A percentile compares a stretch with the other conserved stretches of the same genome.
phyloP scores from a whole-genome alignment of 176 grass and related monocot species.

The Avena eriantha region DNA sequence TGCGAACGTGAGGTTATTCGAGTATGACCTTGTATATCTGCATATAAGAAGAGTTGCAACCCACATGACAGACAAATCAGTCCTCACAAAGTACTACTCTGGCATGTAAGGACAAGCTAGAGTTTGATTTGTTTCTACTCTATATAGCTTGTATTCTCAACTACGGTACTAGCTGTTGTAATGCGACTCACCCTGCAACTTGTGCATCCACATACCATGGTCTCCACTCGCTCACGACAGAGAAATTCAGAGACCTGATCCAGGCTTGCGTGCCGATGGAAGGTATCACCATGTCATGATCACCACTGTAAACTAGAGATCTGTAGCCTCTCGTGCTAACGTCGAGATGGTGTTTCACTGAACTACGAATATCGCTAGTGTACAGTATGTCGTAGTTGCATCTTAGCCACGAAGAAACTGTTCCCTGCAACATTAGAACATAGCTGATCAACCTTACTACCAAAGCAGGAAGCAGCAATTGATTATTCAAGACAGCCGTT shows the following conservation, averaged over 20 bases:
- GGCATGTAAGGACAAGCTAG: not conserved
- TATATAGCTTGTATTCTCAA: not conserved
- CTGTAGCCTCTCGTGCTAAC: slow-evolving; percentile 59
- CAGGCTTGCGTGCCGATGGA: slow-evolving; percentile 61
- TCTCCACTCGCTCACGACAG: slow-evolving; percentile 56
- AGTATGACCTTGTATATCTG: slow-evolving; percentile 65
- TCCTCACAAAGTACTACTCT: not conserved
- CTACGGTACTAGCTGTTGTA: not conserved
- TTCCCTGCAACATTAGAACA: slow-evolving; percentile 32
- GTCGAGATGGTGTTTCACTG: slow-evolving; percentile 56
- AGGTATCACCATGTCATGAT: slow-evolving; percentile 62
- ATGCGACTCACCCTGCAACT: slow-evolving; percentile 67
- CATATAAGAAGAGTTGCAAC: not conserved
- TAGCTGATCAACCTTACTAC: not conserved
- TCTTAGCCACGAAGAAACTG: slow-evolving; percentile 55
- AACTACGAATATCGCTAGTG: slow-evolving; percentile 46
- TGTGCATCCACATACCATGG: slow-evolving; percentile 66
- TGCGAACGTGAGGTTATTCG: slow-evolving; percentile 68
- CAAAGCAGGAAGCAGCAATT: not conserved
- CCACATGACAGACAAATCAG: not conserved
- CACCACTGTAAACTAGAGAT: slow-evolving; percentile 64
- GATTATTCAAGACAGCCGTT: not conserved
- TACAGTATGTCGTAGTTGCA: slow-evolving; percentile 48
- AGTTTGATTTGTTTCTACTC: not conserved
- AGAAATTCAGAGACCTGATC: slow-evolving; percentile 69